Evolutionary conservation across 2,329 filamentous ascomycete species (phyloP), one percentile per base, ranked within the genome.

Genomic region (Alternaria gaisen): DNA sequence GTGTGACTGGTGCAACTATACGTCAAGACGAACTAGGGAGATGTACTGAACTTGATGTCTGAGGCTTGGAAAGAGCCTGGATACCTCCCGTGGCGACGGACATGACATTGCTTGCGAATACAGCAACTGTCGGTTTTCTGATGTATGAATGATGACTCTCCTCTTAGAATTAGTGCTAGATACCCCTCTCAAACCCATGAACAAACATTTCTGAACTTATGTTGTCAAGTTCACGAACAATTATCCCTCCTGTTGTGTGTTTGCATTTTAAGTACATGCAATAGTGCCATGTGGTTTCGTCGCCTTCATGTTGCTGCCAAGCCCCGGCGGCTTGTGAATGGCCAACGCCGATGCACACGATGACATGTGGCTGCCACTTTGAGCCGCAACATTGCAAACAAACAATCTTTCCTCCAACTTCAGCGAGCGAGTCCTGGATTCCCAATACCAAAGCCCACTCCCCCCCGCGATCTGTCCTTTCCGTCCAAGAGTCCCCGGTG

Each of bases 1-100:
- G 76, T 79, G 77, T 58, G 77, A 79, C 56, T 79, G 77, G 77
- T 79, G 77, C 63, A 78, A 77, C 60, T 77, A 72, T 46, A 78
- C 75, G 8, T 73, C 72, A 10, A 67, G 76, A 42, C 66, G 76
- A 16, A 77, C 74, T 5, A 63, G 75, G 7, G 74, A 77, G 44
- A 74, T 77, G 74, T 77, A 78, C 53, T 77, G 63, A 66, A 22
- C 18, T 53, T 26, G 20, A 16, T 6, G 20, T 43, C 38, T 22
- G 40, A 16, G 12, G 36, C 22, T 18, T 55, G 20, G 22, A 30
- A 36, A 47, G 22, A 53, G 8, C 43, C 34, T 28, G 16, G 9
- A 43, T 26, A 36, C 11, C 18, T 32, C 42, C 28, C 26, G 38
- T 50, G 47, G 28, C 24, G 46, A 22, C 46, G 48, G 47, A 30